Evolutionary conservation across 1,284 basidiomycete genomes (phyloP).

Genomic region (Leccinum fallax): DNA sequence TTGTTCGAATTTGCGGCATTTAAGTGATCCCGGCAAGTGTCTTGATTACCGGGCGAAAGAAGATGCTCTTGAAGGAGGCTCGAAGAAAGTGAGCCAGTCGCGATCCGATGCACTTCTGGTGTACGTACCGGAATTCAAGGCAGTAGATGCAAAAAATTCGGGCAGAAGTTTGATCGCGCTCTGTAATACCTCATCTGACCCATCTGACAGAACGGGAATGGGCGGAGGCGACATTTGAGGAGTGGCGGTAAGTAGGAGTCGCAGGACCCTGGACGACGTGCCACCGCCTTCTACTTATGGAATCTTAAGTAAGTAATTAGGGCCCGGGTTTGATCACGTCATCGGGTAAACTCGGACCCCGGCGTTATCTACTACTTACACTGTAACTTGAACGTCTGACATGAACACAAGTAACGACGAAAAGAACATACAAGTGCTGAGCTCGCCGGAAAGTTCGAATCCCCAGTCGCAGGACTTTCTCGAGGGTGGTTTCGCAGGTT

Average conservation of each 20-base stretch:
- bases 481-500: slow-evolving; percentile 31
- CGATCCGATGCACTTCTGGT: background rate
- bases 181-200: background rate
- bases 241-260: background rate
- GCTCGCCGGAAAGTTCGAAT: background rate
- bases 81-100: background rate
- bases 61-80: background rate
- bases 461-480: slow-evolving; percentile 17
- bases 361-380: background rate
- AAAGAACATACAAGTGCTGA: background rate
- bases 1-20: background rate
- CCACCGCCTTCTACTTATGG: too few species aligned
- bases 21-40: background rate
- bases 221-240: background rate
- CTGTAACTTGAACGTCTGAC: background rate
- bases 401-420: background rate
- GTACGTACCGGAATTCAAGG: background rate
- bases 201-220: background rate
- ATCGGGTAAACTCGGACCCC: background rate
- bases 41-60: background rate
- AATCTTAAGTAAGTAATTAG: too few species aligned
- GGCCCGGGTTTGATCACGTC: background rate
- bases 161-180: background rate
- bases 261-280: background rate
- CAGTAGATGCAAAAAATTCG: background rate